phyloP scores from a whole-genome alignment of 1,139 yeast species.

The Suhomyces maxii region DNA sequence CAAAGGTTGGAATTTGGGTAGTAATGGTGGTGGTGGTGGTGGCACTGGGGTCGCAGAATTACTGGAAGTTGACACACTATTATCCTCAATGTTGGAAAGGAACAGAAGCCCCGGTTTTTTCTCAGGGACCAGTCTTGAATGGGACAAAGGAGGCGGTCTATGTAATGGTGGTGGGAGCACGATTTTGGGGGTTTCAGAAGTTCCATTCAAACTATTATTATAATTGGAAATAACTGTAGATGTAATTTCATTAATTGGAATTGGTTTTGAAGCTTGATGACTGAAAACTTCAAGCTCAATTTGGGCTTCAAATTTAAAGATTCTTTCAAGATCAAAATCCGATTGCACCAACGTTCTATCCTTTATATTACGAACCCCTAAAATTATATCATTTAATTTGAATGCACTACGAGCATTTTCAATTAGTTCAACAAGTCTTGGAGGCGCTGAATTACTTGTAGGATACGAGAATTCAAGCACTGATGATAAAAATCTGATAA shows the following conservation, averaged over 20 bases:
- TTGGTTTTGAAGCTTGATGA: slow-evolving; percentile 28
- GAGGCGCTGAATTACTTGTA: slow-evolving; percentile 63
- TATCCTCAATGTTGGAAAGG: slow-evolving; percentile 26
- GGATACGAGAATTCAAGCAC: slow-evolving; percentile 60
- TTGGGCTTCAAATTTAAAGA: slow-evolving; percentile 27
- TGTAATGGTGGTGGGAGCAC: slow-evolving; percentile 16
- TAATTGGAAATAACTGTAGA: slow-evolving; percentile 29
- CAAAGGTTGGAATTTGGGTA: slow-evolving; percentile 42
- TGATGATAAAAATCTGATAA: slow-evolving; percentile 42
- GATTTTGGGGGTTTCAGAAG: slow-evolving; percentile 19
- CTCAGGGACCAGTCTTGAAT: slow-evolving; percentile 5
- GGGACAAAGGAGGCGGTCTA: slow-evolving; percentile 1
- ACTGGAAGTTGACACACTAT: too few relatives aligned
- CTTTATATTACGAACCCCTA: slow-evolving; percentile 14
- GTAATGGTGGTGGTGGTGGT: slow-evolving; percentile 26
- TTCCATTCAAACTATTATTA: not conserved
- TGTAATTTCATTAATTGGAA: slow-evolving; percentile 39
- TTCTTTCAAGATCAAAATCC: slow-evolving; percentile 38
- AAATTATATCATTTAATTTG: slow-evolving; percentile 25
- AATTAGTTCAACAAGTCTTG: slow-evolving; percentile 62
- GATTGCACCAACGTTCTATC: slow-evolving; percentile 28
- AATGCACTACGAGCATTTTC: slow-evolving; percentile 74
- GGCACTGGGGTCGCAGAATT: not conserved
- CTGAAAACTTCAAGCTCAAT: slow-evolving; percentile 41
- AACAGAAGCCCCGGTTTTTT: slow-evolving; percentile 17